These are phyloP conservation scores for Parastagonospora nodorum DNA, from an alignment of 2,329 filamentous ascomycete genomes.

Conservation along the genomic window DNA sequence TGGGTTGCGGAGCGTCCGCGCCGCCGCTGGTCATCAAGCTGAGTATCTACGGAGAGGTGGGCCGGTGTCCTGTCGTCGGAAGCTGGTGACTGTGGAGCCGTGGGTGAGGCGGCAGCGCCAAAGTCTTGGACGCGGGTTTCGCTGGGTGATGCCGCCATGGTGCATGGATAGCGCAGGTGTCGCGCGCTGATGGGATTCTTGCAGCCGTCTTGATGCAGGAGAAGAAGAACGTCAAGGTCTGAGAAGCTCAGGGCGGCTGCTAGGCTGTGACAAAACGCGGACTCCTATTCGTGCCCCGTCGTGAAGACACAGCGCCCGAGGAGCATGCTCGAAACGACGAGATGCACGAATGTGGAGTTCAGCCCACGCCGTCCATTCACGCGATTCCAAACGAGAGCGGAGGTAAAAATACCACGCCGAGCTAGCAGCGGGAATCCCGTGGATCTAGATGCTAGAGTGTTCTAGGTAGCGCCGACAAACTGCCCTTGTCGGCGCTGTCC, in stretches of 20 bases:
- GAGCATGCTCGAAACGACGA: neutral
- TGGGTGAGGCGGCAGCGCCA: slow-evolving; percentile 26
- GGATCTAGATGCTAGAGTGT: neutral
- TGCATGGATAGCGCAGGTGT: neutral
- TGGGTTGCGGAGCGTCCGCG: slow-evolving; percentile 34
- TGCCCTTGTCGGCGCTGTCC: too few relatives aligned
- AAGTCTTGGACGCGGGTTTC: slow-evolving; percentile 41
- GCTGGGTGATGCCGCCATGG: slow-evolving; percentile 33
- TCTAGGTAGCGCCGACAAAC: neutral
- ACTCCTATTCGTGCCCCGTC: too few relatives aligned
- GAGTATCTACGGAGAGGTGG: slow-evolving; percentile 32
- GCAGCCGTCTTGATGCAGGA: neutral
- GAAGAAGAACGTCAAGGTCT: too few relatives aligned
- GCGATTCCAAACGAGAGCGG: neutral
- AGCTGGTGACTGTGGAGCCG: slow-evolving; percentile 9
- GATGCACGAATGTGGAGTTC: neutral
- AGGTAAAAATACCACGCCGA: neutral
- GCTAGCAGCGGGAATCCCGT: slow-evolving; percentile 7
- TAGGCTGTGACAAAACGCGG: neutral
- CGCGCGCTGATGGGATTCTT: neutral
- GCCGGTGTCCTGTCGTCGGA: slow-evolving; percentile 11
- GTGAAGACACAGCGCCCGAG: neutral
- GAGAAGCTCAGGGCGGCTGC: neutral
- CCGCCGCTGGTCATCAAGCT: slow-evolving; percentile 21
- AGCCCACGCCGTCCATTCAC: neutral